Evolutionary conservation across 2,329 filamentous ascomycete species (phyloP).

Genomic region (Diaporthe helianthi): DNA sequence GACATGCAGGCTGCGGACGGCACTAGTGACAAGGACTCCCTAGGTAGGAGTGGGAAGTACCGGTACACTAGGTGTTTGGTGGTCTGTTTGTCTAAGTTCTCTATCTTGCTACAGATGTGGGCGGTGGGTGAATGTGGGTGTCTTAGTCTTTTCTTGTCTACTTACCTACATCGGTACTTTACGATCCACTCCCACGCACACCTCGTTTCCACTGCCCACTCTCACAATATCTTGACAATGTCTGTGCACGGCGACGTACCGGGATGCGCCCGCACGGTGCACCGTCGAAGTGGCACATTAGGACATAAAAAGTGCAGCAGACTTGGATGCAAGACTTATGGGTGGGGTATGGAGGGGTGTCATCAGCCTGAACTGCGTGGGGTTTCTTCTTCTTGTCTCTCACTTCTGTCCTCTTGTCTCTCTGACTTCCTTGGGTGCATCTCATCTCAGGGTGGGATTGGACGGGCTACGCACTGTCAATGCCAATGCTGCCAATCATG

Average conservation of each 20-base stretch:
- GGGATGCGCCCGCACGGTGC: not conserved
- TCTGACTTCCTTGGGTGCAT: not conserved
- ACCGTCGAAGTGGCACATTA: not conserved
- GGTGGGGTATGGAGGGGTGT: not conserved
- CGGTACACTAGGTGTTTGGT: too few species aligned
- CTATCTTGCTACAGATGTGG: too few species aligned
- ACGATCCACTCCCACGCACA: not conserved
- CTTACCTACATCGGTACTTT: too few species aligned
- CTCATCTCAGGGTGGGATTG: conserved; percentile 2
- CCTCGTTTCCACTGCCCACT: too few species aligned
- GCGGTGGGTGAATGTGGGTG: conserved; percentile 1
- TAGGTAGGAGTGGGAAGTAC: not conserved
- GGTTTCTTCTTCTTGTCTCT: conserved; percentile 4
- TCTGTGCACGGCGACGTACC: not conserved
- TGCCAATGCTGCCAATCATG: not conserved
- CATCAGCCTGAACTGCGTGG: not conserved
- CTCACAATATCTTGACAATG: not conserved
- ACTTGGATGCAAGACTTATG: conserved; percentile 9
- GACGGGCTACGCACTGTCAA: conserved; percentile 1
- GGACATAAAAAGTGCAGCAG: not conserved
- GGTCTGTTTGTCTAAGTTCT: not conserved
- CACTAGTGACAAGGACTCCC: conserved; percentile 6
- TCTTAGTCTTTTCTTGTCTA: not conserved
- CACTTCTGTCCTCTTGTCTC: not conserved
- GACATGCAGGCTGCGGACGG: conserved; percentile 12